Percentiles rank a stretch among this genome's conserved stretches.
These are phyloP conservation scores for Nepenthes alata DNA, from an alignment of 179 eudicot species.

Conservation along the genomic window DNA sequence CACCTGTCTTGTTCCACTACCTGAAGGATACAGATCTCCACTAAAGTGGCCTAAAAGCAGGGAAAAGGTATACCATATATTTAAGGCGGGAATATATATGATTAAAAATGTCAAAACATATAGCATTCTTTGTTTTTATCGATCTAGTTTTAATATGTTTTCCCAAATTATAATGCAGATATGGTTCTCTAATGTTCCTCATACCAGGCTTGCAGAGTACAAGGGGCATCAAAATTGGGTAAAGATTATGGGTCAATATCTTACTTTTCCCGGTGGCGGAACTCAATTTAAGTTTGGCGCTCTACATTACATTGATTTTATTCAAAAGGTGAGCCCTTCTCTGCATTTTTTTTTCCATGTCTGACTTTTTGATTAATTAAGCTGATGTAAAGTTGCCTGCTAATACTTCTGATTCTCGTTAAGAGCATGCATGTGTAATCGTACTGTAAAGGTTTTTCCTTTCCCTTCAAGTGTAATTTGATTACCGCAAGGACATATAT, in stretches of 20 bases:
- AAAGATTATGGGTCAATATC: conserved; percentile 28
- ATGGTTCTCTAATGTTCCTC: conserved; percentile 39
- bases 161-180: conserved; percentile 18
- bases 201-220: conserved; percentile 32
- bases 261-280: conserved; percentile 40
- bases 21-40: conserved; percentile 29
- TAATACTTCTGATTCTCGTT: no score
- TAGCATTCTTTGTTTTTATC: no score
- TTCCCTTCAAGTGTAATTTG: no score
- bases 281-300: conserved; percentile 39
- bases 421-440: no score
- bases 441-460: no score
- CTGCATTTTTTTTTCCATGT: background rate
- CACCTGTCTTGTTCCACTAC: conserved; percentile 35
- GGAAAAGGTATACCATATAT: conserved; percentile 26
- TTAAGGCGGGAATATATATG: background rate
- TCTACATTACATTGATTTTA: conserved; percentile 28
- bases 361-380: no score
- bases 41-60: conserved; percentile 47
- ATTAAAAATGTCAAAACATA: no score
- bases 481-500: no score
- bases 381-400: no score
- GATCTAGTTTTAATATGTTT: background rate
- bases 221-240: conserved; percentile 45
- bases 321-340: conserved; percentile 22